Percentiles rank a stretch among this genome's conserved stretches.
Evolutionary conservation across 352 stramenopile species (phyloP).

Genomic region (Pelagophyceae sp.): DNA sequence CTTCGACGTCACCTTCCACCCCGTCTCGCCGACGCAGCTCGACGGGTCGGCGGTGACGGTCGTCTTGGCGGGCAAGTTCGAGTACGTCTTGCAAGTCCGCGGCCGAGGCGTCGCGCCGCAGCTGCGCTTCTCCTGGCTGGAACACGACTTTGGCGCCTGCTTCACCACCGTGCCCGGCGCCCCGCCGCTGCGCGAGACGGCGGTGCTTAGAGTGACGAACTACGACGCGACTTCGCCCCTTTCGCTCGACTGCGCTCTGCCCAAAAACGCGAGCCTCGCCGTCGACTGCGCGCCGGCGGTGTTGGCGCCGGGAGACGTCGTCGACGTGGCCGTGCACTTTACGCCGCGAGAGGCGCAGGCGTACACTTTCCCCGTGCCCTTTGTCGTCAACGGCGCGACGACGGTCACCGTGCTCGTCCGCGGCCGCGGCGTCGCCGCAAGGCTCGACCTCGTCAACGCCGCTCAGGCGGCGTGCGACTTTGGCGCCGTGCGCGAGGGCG

Average conservation of each 20-base stretch:
- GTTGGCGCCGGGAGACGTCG: constrained; percentile 58
- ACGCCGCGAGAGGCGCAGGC: constrained; percentile 61
- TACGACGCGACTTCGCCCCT: constrained; percentile 64
- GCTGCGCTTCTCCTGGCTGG: constrained; percentile 72
- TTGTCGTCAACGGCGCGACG: constrained; percentile 74
- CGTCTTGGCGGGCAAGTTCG: constrained; percentile 67
- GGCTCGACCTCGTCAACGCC: constrained; percentile 72
- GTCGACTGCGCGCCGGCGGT: constrained; percentile 69
- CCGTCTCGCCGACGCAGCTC: constrained; percentile 58
- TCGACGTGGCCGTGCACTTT: constrained; percentile 70
- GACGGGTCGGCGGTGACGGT: constrained; percentile 59
- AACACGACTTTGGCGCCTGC: constrained; percentile 78
- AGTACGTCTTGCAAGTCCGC: constrained; percentile 63
- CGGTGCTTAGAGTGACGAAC: constrained; percentile 65
- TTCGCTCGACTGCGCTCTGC: constrained; percentile 73
- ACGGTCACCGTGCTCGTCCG: constrained; percentile 60
- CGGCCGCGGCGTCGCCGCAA: constrained; percentile 60
- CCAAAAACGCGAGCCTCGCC: constrained; percentile 68
- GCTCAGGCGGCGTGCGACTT: constrained; percentile 68
- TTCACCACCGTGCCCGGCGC: constrained; percentile 71
- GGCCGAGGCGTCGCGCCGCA: constrained; percentile 65
- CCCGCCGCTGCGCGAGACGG: constrained; percentile 44
- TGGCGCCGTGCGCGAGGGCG: constrained; percentile 65
- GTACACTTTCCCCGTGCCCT: constrained; percentile 74
- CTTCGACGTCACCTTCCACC: constrained; percentile 63